These are phyloP conservation scores for Eutrema japonicum DNA, from an alignment of 345 rosid genomes.

Conservation along the genomic window DNA sequence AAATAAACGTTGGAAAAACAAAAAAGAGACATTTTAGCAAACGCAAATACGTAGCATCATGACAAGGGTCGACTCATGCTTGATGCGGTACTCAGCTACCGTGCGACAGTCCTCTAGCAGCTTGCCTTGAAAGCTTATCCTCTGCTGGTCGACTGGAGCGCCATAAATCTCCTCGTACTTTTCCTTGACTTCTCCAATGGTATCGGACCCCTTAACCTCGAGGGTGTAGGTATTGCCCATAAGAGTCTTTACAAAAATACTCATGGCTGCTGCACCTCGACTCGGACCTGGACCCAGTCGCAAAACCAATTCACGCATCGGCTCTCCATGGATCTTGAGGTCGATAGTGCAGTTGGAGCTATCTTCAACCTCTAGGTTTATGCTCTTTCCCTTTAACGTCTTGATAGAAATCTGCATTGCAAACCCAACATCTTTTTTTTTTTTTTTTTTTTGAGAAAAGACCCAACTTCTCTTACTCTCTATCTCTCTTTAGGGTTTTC, in stretches of 20 bases:
- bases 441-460: no score
- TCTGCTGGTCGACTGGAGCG: neutral
- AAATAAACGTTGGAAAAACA: neutral
- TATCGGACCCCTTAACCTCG: neutral
- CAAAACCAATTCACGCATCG: neutral
- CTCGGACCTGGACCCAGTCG: neutral
- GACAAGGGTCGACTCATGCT: neutral
- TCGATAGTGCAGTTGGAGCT: conserved; percentile 18
- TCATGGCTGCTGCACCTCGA: neutral
- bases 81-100: neutral
- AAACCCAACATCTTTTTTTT: neutral
- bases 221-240: neutral
- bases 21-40: neutral
- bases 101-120: neutral
- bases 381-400: conserved; percentile 10
- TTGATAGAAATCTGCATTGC: conserved; percentile 11
- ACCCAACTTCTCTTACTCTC: no score
- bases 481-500: neutral
- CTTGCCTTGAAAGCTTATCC: neutral
- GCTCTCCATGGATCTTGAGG: conserved; percentile 17
- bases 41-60: neutral
- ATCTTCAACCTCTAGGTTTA: conserved; percentile 21
- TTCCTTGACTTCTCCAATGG: neutral
- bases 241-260: neutral
- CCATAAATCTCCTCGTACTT: neutral